These are phyloP conservation scores for Spergularia azorica DNA, from an alignment of 179 eudicot genomes.

Conservation along the genomic window DNA sequence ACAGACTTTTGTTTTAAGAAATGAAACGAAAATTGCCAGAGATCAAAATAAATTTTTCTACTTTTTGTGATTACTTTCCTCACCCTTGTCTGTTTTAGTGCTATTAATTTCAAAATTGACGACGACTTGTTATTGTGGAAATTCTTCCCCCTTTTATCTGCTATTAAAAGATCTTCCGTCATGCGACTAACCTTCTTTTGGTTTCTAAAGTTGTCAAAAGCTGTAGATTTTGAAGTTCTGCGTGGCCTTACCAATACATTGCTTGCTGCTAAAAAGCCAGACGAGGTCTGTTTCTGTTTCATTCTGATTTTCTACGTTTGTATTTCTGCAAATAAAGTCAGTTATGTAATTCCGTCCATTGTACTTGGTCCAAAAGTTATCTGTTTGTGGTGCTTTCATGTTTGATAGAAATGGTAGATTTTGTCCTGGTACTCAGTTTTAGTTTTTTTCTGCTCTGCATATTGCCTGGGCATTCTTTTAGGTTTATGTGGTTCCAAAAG, in stretches of 20 bases:
- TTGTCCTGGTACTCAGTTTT: neutral
- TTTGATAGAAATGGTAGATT: neutral
- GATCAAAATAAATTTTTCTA: neutral
- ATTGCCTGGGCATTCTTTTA: too few relatives aligned
- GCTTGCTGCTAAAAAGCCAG: slow-evolving; percentile 85
- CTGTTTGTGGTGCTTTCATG: neutral
- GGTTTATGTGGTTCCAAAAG: too few relatives aligned
- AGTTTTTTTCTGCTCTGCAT: neutral
- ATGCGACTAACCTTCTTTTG: slow-evolving; percentile 18
- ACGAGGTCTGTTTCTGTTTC: slow-evolving; percentile 56
- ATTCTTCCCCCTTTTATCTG: neutral
- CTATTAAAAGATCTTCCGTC: neutral
- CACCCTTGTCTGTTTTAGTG: neutral
- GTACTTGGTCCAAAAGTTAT: neutral
- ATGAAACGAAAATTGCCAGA: neutral
- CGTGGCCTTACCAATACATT: slow-evolving; percentile 95
- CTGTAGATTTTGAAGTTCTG: slow-evolving; percentile 67
- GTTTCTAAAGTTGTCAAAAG: slow-evolving; percentile 55
- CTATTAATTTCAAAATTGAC: neutral
- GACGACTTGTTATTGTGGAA: neutral
- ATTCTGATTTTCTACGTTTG: neutral
- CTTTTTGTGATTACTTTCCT: neutral
- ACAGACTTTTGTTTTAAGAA: neutral
- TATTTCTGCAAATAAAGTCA: too few relatives aligned
- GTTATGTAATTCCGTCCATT: too few relatives aligned